These are phyloP conservation scores for Aspergillus nomiae DNA, from an alignment of 2,329 filamentous ascomycete genomes.

Conservation along the genomic window DNA sequence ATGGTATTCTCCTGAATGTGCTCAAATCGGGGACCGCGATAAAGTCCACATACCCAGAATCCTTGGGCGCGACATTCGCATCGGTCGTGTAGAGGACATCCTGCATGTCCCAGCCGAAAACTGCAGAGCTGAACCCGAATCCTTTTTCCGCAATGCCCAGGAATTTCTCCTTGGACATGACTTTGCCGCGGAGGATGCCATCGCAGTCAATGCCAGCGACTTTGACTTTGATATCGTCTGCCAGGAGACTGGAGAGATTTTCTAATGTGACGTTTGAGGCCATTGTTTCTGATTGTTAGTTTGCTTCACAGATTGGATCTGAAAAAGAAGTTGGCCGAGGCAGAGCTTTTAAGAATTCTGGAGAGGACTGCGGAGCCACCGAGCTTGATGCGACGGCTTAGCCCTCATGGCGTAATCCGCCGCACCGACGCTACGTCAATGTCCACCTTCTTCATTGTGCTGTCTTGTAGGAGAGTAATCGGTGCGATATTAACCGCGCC, in stretches of 20 bases:
- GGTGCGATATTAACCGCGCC: neutral
- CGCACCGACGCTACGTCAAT: neutral
- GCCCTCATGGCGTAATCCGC: neutral
- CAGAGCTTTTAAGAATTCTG: slow-evolving; percentile 6
- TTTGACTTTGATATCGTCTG: slow-evolving; percentile 76
- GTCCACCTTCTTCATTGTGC: neutral
- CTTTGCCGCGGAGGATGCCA: slow-evolving; percentile 81
- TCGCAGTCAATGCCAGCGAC: slow-evolving; percentile 84
- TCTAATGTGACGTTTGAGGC: slow-evolving; percentile 54
- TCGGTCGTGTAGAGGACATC: slow-evolving; percentile 70
- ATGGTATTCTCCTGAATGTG: slow-evolving; percentile 79
- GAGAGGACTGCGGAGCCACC: neutral
- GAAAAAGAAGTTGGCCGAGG: neutral
- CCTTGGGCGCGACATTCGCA: slow-evolving; percentile 77
- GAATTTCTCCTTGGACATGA: slow-evolving; percentile 91
- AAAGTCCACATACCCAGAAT: slow-evolving; percentile 84
- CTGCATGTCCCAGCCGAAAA: slow-evolving; percentile 97
- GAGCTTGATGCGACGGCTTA: neutral
- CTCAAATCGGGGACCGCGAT: slow-evolving; percentile 76
- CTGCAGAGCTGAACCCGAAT: slow-evolving; percentile 89
- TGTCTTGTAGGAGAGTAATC: neutral
- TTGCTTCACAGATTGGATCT: neutral
- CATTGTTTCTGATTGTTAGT: slow-evolving; percentile 7
- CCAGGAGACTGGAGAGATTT: slow-evolving; percentile 65
- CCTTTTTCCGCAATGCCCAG: slow-evolving; percentile 73